phyloP scores from a whole-genome alignment of 495 filamentous ascomycete genomes.

The Daldinia caldariorum region DNA sequence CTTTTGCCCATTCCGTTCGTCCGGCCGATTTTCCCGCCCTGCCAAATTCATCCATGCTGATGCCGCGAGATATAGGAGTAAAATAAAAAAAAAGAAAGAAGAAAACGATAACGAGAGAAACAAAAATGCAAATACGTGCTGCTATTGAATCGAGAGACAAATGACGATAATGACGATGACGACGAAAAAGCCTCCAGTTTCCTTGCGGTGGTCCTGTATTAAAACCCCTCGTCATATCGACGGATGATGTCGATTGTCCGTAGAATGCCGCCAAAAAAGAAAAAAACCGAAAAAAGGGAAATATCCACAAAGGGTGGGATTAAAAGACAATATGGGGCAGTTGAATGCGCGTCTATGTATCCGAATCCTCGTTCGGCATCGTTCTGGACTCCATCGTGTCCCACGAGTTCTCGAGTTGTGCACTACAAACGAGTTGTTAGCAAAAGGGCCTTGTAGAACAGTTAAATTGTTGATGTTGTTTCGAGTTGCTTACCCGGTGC shows the following conservation, averaged over 20 bases:
- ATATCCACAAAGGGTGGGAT: conserved; percentile 5
- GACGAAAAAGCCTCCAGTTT: conserved; percentile 28
- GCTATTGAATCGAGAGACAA: not conserved
- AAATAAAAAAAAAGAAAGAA: not conserved
- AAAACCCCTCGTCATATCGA: conserved; percentile 17
- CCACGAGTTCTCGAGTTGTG: conserved; percentile 40
- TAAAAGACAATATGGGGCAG: not conserved
- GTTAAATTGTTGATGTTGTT: not conserved
- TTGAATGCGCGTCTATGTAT: conserved; percentile 18
- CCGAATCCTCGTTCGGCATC: conserved; percentile 36
- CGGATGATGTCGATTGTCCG: conserved; percentile 1
- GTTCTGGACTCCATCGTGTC: conserved; percentile 40
- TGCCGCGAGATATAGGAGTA: not conserved
- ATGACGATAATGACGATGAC: not conserved
- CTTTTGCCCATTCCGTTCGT: conserved; percentile 39
- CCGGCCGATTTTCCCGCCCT: conserved; percentile 38
- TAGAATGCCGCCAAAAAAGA: not conserved
- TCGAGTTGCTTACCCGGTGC: conserved; percentile 44
- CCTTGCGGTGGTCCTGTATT: conserved; percentile 41
- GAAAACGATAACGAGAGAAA: not conserved
- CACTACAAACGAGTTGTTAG: conserved; percentile 30
- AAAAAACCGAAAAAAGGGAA: conserved; percentile 8
- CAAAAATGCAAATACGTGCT: conserved; percentile 1
- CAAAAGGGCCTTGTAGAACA: not conserved
- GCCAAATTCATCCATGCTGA: conserved; percentile 37